These are phyloP conservation scores for Apiospora aurea DNA, from an alignment of 2,329 filamentous ascomycete species.

Conservation along the genomic window DNA sequence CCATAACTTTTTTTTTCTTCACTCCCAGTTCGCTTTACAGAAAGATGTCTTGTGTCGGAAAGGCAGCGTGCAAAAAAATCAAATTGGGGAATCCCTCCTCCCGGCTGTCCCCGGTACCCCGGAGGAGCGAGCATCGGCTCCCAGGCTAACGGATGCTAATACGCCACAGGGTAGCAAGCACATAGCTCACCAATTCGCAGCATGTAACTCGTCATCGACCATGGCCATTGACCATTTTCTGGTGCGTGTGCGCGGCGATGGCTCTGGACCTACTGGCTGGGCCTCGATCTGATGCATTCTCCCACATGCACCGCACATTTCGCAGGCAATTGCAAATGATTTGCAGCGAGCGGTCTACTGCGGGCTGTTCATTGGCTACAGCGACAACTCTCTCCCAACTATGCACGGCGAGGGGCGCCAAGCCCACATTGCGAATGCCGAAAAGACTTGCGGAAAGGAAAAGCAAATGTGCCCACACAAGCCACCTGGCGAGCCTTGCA, in stretches of 20 bases:
- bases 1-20: conserved; percentile 32
- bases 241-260: background rate
- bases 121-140: conserved; percentile 35
- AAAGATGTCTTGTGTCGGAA: conserved; percentile 17
- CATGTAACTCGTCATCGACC: conserved; percentile 8
- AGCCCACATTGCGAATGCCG: conserved; percentile 9
- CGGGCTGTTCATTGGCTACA: conserved; percentile 4
- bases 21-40: conserved; percentile 16
- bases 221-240: background rate
- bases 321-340: conserved; percentile 10
- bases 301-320: conserved; percentile 3
- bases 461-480: conserved; percentile 1
- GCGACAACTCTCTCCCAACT: background rate
- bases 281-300: background rate
- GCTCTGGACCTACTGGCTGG: background rate
- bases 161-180: background rate
- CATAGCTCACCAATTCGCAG: background rate
- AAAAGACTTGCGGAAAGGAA: background rate
- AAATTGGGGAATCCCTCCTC: conserved; percentile 26
- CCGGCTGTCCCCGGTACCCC: conserved; percentile 41
- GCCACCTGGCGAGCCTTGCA: background rate
- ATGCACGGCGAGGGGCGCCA: background rate
- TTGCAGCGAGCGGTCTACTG: background rate
- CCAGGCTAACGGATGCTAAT: conserved; percentile 14
- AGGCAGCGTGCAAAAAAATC: conserved; percentile 5